phyloP scores from a whole-genome alignment of 2,329 filamentous ascomycete species.

The Dichotomopilus funicola region DNA sequence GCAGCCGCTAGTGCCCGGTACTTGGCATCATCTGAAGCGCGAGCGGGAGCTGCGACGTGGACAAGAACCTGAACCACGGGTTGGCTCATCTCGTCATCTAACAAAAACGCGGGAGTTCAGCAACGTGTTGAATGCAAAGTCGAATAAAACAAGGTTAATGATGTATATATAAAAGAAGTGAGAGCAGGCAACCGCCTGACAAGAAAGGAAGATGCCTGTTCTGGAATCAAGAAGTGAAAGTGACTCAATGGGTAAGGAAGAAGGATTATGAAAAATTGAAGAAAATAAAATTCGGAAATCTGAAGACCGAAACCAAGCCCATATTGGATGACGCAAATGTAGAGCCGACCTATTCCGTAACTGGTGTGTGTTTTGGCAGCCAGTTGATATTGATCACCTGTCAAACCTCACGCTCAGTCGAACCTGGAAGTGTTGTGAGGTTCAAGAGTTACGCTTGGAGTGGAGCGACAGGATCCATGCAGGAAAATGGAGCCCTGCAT shows the following conservation, averaged over 20 bases:
- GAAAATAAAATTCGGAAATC: not conserved
- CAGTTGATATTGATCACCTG: too few species aligned
- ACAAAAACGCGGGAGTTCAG: not conserved
- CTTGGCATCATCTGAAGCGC: slow-evolving; percentile 38
- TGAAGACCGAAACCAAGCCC: not conserved
- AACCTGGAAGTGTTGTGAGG: too few species aligned
- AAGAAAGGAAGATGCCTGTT: not conserved
- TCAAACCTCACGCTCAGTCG: too few species aligned
- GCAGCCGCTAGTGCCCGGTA: slow-evolving; percentile 46
- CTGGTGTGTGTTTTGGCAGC: too few species aligned
- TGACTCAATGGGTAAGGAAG: too few species aligned
- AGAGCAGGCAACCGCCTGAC: not conserved
- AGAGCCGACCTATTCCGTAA: too few species aligned
- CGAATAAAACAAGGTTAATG: not conserved
- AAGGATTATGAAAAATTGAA: not conserved
- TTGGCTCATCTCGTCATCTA: slow-evolving; percentile 14
- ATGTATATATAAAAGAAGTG: not conserved
- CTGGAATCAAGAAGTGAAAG: too few species aligned
- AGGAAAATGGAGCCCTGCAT: too few species aligned
- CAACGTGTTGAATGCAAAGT: not conserved
- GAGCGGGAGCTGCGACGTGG: slow-evolving; percentile 48
- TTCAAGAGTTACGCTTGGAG: not conserved
- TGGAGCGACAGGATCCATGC: not conserved
- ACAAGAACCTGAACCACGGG: slow-evolving; percentile 48
- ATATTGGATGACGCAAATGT: too few species aligned